A percentile compares a stretch with the other conserved stretches of the same genome.
phyloP scores from a whole-genome alignment of 129 eudicot species.

The Lactuca sativa region DNA sequence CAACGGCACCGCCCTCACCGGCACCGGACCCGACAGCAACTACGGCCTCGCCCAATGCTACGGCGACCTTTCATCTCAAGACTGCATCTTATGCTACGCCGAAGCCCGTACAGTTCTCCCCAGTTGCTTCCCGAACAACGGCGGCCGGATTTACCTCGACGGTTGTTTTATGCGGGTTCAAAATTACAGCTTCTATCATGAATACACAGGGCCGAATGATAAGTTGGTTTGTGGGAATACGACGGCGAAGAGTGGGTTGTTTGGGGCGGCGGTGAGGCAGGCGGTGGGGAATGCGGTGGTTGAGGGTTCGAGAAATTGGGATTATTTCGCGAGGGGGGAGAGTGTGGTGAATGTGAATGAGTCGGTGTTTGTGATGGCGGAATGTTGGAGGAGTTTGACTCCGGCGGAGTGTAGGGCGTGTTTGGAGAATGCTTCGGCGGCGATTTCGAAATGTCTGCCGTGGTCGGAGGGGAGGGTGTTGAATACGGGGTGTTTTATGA shows the following conservation, averaged over 20 bases:
- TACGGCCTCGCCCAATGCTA: conserved; percentile 76
- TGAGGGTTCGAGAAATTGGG: conserved; percentile 31
- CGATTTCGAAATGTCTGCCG: conserved; percentile 53
- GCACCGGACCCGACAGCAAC: conserved; percentile 45
- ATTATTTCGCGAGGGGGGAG: conserved; percentile 39
- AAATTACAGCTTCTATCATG: conserved; percentile 53
- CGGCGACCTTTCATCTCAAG: conserved; percentile 61
- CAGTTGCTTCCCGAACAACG: conserved; percentile 59
- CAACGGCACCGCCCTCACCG: conserved; percentile 45
- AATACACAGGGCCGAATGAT: conserved; percentile 50
- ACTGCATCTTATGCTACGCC: conserved; percentile 69
- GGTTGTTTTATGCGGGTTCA: conserved; percentile 77
- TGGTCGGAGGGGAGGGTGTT: conserved; percentile 60
- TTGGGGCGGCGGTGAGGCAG: conserved; percentile 35
- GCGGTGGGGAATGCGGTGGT: conserved; percentile 50
- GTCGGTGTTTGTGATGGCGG: conserved; percentile 51
- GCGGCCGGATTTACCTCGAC: conserved; percentile 64
- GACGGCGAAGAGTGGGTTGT: conserved; percentile 35
- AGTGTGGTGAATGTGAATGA: conserved; percentile 25
- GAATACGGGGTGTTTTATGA: conserved; percentile 67
- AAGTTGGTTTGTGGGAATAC: conserved; percentile 51
- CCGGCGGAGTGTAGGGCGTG: conserved; percentile 51
- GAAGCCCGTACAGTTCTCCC: conserved; percentile 72
- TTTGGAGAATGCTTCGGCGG: conserved; percentile 51
- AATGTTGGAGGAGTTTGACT: conserved; percentile 68